Base-by-base conservation (phyloP, 2,329 filamentous ascomycete species). In the Pyrenophora tritici-repentis region DNA sequence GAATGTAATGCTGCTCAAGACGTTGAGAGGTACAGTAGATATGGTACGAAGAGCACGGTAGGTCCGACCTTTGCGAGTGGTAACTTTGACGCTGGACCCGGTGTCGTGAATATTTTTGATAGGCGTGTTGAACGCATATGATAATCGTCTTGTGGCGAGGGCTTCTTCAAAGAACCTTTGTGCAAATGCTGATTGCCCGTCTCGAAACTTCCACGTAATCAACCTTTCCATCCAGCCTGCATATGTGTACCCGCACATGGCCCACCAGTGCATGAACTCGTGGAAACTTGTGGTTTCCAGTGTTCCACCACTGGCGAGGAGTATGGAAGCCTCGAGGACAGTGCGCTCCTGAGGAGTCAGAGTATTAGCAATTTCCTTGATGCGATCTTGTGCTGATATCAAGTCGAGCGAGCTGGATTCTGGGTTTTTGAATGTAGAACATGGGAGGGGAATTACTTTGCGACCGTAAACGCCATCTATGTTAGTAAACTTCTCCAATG, bases 261-360 rank as follows among this genome's bases (percentile, higher is more conserved):
- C 61, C 59, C 61, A 80, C 78, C 77, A 80, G 49, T 78, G 78
- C 14, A 81, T 61, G 26, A 80, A 75, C 45, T 81, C 78, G 40
- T 76, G 75, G 50, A 81, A 78, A 17, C 74, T 76, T 0, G 73
- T 76, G 0, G 74, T 77, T 8, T 75, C 71, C 0, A 78, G 70
- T 0, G 74, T 78, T 0, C 66, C 75, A 4, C 78, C 76, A 42
- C 76, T 77, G 52, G 72, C 75, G 1, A 79, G 71, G 0, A 78
- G 63, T 0, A 80, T 61, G 9, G 78, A 78, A 0, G 69, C 64
- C 54, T 79, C 76, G 2, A 80, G 32, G 2, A 65, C 63, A 2
- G 69, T 63, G 1, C 71, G 70, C 52, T 81, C 78, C n/a, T 76
- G 66, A 0, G 72, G 70, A 0, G 73, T 74, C 1, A 81, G 62